Base-by-base conservation (phyloP, 768 basidiomycete species). In the Rubroboletus satanas region DNA sequence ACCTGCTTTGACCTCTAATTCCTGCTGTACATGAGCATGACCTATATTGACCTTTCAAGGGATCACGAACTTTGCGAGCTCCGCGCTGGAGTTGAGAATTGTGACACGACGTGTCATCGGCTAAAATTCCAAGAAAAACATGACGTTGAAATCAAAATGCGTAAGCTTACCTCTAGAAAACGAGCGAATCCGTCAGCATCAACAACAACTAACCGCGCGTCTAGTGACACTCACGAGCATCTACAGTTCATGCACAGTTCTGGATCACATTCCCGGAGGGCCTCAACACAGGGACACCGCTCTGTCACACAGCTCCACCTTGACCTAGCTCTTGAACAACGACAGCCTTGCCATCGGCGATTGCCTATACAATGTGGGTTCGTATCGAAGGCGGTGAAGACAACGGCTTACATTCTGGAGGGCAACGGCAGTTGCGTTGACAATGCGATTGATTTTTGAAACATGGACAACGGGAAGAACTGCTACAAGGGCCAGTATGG, bases 201-300 rank as follows among this genome's bases (percentile, higher is more conserved):
- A 45, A 11, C 23, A 45, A 11, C 28, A 10, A n/a, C 18, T 14
- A 32, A 38, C 5, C 10, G 7, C 17, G 15, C 8, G 23, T 35
- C 17, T 37, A 38, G 29, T 28, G 36, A 47, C 18, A 71, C 76
- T 59, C 42, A 84, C 83, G 65, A 76, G 51, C 77, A 73, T 56
- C 74, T 70, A 62, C 86, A 86, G 12, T 71, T 71, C 11, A 61
- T 7, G 56, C 88, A 90, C 9, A 87, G 54, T 35, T 83, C 82
- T 3, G 86, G 85, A 66, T 88, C 85, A 55, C 88, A 90, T 65
- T 90, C 88, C 35, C 82, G 74, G 9, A 71, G 62, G 0, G 75
- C 71, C 21, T 60, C 66, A 46, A 68, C 73, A 62, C 88, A 90
- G 9, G 78, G 75, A 59, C 88, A 90, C 5, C 68, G 69, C 14